phyloP scores from a whole-genome alignment of 2,329 filamentous ascomycete species.

The Huntiella omanensis region DNA sequence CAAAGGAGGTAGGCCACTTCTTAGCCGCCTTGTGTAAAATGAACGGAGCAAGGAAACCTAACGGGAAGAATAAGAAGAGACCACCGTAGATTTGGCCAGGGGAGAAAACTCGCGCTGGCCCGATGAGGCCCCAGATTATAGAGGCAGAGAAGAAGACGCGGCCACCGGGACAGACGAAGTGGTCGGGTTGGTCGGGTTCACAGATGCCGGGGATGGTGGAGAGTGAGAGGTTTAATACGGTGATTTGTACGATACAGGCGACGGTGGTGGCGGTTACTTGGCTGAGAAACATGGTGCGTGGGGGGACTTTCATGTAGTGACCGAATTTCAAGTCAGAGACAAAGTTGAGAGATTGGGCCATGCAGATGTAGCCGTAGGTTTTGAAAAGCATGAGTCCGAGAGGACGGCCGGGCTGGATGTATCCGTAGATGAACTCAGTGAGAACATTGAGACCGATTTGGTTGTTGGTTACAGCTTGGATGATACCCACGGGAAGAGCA shows the following conservation, averaged over 20 bases:
- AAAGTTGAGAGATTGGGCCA: constrained; percentile 47
- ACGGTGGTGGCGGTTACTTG: constrained; percentile 48
- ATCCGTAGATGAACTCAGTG: constrained; percentile 56
- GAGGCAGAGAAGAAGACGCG: constrained; percentile 47
- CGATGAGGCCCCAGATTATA: constrained; percentile 50
- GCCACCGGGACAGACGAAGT: constrained; percentile 45
- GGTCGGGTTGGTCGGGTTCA: constrained; percentile 32
- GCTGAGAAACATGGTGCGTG: constrained; percentile 45
- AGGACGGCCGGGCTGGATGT: constrained; percentile 54
- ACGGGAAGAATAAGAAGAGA: constrained; percentile 39
- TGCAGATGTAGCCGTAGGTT: constrained; percentile 43
- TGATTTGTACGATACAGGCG: constrained; percentile 46
- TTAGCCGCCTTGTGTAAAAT: constrained; percentile 30
- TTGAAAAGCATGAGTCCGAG: constrained; percentile 59
- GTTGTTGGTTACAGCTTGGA: constrained; percentile 51
- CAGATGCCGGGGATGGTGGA: constrained; percentile 46
- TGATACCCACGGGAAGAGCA: constrained; percentile 47
- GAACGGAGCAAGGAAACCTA: constrained; percentile 35
- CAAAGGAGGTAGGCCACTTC: constrained; percentile 30
- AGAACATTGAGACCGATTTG: constrained; percentile 56
- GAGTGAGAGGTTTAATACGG: constrained; percentile 43
- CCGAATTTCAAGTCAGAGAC: constrained; percentile 49
- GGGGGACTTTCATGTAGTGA: constrained; percentile 56
- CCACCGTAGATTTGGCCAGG: constrained; percentile 41
- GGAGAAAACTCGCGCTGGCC: constrained; percentile 44